Conservation (phyloP, 805 yeast genomes). For the Cyberlindnera xishuangbannaensis region DNA sequence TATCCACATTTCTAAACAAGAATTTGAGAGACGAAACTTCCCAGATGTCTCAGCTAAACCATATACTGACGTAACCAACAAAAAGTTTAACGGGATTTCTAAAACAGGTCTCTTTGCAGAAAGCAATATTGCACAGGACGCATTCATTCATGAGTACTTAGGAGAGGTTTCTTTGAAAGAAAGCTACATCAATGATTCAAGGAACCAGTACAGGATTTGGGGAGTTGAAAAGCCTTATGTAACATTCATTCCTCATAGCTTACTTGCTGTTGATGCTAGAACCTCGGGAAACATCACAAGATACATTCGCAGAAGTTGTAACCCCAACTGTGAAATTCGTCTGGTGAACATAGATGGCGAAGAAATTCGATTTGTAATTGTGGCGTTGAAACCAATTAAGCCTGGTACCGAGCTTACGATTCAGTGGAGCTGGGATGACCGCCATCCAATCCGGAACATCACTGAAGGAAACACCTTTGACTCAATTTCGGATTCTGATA, state of each 20-base stretch:
- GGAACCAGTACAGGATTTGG: slow-evolving; percentile 73
- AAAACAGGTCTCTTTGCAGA: slow-evolving; percentile 55
- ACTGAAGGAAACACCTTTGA: slow-evolving; percentile 45
- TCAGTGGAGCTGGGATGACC: slow-evolving; percentile 84
- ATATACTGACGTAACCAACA: slow-evolving; percentile 53
- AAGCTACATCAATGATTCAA: slow-evolving; percentile 55
- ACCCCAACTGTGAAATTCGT: slow-evolving; percentile 65
- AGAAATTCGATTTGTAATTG: slow-evolving; percentile 49
- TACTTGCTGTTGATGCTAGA: slow-evolving; percentile 74
- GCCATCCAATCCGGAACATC: slow-evolving; percentile 64
- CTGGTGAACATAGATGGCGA: slow-evolving; percentile 33
- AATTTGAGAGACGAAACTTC: slow-evolving; percentile 23
- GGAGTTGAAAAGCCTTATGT: slow-evolving; percentile 64
- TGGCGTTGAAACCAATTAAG: slow-evolving; percentile 49
- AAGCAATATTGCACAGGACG: slow-evolving; percentile 35
- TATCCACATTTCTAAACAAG: slow-evolving; percentile 14
- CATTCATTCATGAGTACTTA: slow-evolving; percentile 52
- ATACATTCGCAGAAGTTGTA: slow-evolving; percentile 70
- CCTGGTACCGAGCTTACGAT: slow-evolving; percentile 69
- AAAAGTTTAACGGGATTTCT: slow-evolving; percentile 55
- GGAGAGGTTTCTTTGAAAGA: slow-evolving; percentile 71
- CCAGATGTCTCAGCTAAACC: slow-evolving; percentile 44
- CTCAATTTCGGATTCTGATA: slow-evolving; percentile 45
- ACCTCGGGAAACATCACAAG: slow-evolving; percentile 70
- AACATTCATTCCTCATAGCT: slow-evolving; percentile 49